phyloP scores from a whole-genome alignment of 2,329 filamentous ascomycete species.

The Beauveria caledonica region DNA sequence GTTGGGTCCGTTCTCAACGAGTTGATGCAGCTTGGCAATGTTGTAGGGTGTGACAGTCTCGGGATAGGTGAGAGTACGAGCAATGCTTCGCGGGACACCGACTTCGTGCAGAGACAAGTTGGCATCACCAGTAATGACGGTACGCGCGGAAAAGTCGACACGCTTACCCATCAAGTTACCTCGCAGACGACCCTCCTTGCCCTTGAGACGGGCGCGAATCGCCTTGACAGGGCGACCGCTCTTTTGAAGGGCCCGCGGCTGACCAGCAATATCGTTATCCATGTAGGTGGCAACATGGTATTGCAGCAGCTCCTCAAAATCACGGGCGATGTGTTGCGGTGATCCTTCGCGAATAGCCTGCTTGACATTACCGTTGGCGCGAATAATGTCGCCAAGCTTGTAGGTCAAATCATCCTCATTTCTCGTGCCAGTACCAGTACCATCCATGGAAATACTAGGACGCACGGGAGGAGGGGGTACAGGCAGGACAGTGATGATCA shows the following conservation, averaged over 20 bases:
- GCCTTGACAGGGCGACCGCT: slow-evolving; percentile 94
- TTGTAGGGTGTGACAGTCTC: slow-evolving; percentile 98
- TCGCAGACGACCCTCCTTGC: slow-evolving; percentile 94
- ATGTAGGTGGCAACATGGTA: slow-evolving; percentile 99
- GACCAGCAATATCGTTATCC: slow-evolving; percentile 98
- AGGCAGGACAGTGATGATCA: slow-evolving; percentile 90
- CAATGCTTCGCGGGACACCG: slow-evolving; percentile 89
- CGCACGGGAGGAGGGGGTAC: slow-evolving; percentile 93
- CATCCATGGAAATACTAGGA: slow-evolving; percentile 94
- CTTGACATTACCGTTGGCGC: slow-evolving; percentile 90
- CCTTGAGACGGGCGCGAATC: slow-evolving; percentile 93
- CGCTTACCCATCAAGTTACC: slow-evolving; percentile 99
- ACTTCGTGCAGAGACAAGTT: slow-evolving; percentile 96
- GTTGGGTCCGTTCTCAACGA: slow-evolving; percentile 89
- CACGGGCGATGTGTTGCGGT: slow-evolving; percentile 79
- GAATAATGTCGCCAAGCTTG: slow-evolving; percentile 97
- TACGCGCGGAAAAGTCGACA: slow-evolving; percentile 98
- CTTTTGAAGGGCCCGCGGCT: slow-evolving; percentile 92
- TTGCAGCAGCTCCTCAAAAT: slow-evolving; percentile 87
- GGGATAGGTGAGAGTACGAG: slow-evolving; percentile 86
- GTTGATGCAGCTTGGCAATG: slow-evolving; percentile 79
- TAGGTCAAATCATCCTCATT: slow-evolving; percentile 99
- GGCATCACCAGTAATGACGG: slow-evolving; percentile 97
- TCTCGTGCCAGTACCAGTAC: slow-evolving; percentile 81
- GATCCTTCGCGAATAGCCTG: slow-evolving; percentile 87